Base-by-base conservation (phyloP, 805 yeast genomes). In the Yarrowia deformans region DNA sequence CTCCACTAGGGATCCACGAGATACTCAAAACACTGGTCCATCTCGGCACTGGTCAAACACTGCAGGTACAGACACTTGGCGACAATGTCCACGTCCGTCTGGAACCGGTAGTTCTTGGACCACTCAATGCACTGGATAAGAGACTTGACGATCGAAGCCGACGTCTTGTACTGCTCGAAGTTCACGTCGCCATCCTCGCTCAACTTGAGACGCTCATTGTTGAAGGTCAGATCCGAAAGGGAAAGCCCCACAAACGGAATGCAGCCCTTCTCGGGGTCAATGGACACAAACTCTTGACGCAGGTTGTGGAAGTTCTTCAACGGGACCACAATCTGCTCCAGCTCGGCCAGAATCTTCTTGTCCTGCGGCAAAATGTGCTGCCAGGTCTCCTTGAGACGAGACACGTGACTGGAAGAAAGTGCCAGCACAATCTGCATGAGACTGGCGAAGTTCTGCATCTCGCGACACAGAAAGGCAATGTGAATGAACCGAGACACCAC, bases 231-330 rank as follows among this genome's bases (percentile, higher is more conserved):
- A 76, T 94, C 98, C 3, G 93, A 88, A 56, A 94, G 77, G 74
- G 91, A 93, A 39, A 94, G 81, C 0, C 97, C 97, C 67, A 93
- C 85, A 77, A 93, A 94, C 29, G 99, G 98, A 66, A 94, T 87
- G 73, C 96, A 88, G 2, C 98, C 98, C 70, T 81, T 81, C 6
- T 88, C 81, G 29, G 89, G 87, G 69, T 83, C 84, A 61, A 90
- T 81, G 49, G 84, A 86, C 69, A 85, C 84, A 70, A 91, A 82
- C 70, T 87, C 87, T 48, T 83, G 76, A 72, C 98, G 83, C 70
- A 94, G 83, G 67, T 84, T 84, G 64, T 83, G 77, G 76, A 91
- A 94, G 78, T 93, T 91, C 73, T 84, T 84, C 71, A 87, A 80
- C 10, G 97, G 93, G 9, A 93, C 88, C 1, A 93, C 85, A 56